These are phyloP conservation scores for Cercospora sp. DNA, from an alignment of 2,329 filamentous ascomycete species.

Conservation along the genomic window DNA sequence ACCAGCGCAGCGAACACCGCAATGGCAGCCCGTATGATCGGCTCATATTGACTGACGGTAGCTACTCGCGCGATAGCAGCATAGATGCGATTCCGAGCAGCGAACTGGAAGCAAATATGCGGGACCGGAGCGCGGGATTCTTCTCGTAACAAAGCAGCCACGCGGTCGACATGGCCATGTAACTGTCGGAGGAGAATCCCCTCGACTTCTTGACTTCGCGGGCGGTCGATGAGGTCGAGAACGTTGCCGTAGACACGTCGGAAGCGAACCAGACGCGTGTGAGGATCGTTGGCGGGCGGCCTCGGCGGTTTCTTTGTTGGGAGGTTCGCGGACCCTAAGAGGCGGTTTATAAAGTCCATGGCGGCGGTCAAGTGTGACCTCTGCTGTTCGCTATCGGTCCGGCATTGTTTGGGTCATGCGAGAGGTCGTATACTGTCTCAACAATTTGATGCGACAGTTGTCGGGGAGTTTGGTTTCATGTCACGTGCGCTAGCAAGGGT, in stretches of 20 bases:
- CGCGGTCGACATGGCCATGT: slow-evolving; percentile 55
- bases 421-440: neutral
- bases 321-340: slow-evolving; percentile 58
- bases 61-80: slow-evolving; percentile 87
- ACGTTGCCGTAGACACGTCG: slow-evolving; percentile 61
- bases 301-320: slow-evolving; percentile 50
- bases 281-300: slow-evolving; percentile 52
- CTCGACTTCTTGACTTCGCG: slow-evolving; percentile 53
- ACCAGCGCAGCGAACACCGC: slow-evolving; percentile 87
- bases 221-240: slow-evolving; percentile 63
- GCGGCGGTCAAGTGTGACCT: slow-evolving; percentile 1
- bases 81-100: slow-evolving; percentile 83
- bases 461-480: neutral
- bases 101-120: slow-evolving; percentile 88
- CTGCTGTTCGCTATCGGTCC: neutral
- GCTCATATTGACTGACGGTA: slow-evolving; percentile 78
- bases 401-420: neutral
- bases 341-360: slow-evolving; percentile 55
- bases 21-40: slow-evolving; percentile 80
- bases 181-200: slow-evolving; percentile 53
- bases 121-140: slow-evolving; percentile 85
- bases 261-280: slow-evolving; percentile 62
- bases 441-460: neutral
- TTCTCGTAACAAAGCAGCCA: slow-evolving; percentile 73
- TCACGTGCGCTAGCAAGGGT: slow-evolving; percentile 2